Evolutionary conservation across 768 basidiomycete species (phyloP), one percentile per base, ranked within the genome.

Genomic region (Pseudohyphozyma bogoriensis): DNA sequence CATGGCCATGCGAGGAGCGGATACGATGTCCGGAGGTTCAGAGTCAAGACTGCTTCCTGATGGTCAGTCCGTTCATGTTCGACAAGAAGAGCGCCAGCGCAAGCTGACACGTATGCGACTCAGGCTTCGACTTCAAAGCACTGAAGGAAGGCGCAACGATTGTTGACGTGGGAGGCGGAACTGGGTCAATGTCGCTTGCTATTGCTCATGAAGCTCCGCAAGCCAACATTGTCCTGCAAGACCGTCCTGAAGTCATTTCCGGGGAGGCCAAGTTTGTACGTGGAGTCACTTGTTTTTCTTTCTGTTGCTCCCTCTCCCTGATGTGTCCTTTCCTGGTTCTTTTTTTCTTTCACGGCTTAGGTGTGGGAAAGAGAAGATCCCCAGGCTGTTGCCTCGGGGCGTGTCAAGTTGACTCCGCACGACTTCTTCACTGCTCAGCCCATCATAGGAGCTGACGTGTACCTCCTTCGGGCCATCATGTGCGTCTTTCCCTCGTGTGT

Each of bases 351-450:
- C n/a, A n/a, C n/a, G n/a, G n/a, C n/a, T n/a, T 52, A 62, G 61
- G 47, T 54, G 7, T 62, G 61, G 61, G 32, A 40, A n/a, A 29
- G n/a, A 24, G 39, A 52, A 6, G 39, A 31, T 5, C 56, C 56
- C 1, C 7, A 52, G 31, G 55, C 47, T 10, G 20, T 62, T 31
- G 37, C 45, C 36, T 54, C 51, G 3, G 56, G 56, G 3, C 50
- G 37, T 7, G n/a, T 57, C 31, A 6, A 49, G 28, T 29, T 62
- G 4, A 7, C 53, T 1, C 84, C 79, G 2, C 86, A 88, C 67
- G 85, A 87, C 73, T 88, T 87, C 70, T 87, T 88, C 71, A 79
- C 77, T 6, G 79, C 81, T 0, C 86, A 88, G 68, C 73, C 74
- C 1, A 55, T 71, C 18, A 68, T 58, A 67, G 79, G 55, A 77